Base-by-base conservation (phyloP, 2,329 filamentous ascomycete genomes). In the Emergomyces africanus region DNA sequence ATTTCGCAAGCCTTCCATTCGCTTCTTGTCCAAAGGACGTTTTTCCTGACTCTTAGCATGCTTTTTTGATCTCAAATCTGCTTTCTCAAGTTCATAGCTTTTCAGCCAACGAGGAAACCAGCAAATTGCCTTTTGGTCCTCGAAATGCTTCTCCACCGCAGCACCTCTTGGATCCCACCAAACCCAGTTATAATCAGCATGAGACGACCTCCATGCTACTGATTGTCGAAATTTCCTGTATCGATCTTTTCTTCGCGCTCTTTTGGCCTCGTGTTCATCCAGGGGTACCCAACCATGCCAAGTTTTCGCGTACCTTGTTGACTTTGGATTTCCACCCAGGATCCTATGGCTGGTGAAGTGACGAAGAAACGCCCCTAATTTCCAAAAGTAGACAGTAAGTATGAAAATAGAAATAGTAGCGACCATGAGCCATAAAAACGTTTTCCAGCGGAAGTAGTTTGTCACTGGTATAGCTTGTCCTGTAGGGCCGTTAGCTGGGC, bases 201-300 rank as follows among this genome's bases (percentile, higher is more conserved):
- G 67, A 3, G 69, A 65, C 3, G 72, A 69, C 53, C 67, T 68
- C 73, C 73, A 75, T 4, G 67, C 61, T 5, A 68, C 63, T 65
- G 64, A 70, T 6, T 66, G 57, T 51, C 65, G 60, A 10, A 72
- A 20, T 48, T 59, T 64, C 2, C 46, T 57, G 6, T 68, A 65
- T 0, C 59, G 61, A 12, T 61, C 63, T 18, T 62, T 63, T 35
- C 70, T 61, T 3, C 63, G 42, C 8, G 61, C 35, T 58, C 70
- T 72, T 35, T 68, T 67, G 8, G 63, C 60, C 48, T 73, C 64
- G 30, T 73, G 69, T 5, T 62, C 66, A n/a, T 70, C 60, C 14
- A 67, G 57, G 1, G 69, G 64, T 15, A 75, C 65, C 74, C 74
- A 76, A 39, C 73, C 74, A 60, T 75, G 74, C 73, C 74, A 76